Conservation (phyloP, 78 protist species). For the Planoprotostelium fungivorum region DNA sequence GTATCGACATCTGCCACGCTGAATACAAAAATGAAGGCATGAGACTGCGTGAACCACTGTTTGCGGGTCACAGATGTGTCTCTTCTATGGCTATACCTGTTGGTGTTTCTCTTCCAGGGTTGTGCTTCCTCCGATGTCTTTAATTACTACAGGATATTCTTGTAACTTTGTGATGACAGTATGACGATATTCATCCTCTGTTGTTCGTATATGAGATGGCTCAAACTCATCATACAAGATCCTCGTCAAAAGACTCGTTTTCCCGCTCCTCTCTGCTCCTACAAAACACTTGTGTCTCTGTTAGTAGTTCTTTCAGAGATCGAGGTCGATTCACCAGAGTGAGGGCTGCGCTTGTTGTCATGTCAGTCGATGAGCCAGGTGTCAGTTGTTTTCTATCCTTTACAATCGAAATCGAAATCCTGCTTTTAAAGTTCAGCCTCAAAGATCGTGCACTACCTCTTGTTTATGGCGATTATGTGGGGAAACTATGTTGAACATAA, state of each 20-base stretch:
- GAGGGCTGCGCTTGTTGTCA: no score
- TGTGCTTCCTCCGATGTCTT: background rate
- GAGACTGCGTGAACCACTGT: background rate
- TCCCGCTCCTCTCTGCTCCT: background rate
- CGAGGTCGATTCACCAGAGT: no score
- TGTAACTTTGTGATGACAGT: background rate
- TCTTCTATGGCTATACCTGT: background rate
- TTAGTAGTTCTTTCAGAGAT: no score
- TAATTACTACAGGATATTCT: background rate
- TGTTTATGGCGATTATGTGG: no score
- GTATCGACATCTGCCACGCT: background rate
- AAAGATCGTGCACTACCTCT: no score
- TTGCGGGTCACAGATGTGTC: background rate
- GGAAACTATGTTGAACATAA: no score
- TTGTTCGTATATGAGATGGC: background rate
- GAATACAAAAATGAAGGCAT: background rate
- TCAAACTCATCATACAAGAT: background rate
- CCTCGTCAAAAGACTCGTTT: background rate
- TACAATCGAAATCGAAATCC: no score
- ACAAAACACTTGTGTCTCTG: background rate
- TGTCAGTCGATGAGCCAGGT: no score
- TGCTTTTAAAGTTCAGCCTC: no score
- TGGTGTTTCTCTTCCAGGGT: background rate
- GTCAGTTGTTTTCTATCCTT: no score
- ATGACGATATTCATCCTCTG: background rate